phyloP scores from a whole-genome alignment of 768 basidiomycete genomes.

The Amanita muscaria region DNA sequence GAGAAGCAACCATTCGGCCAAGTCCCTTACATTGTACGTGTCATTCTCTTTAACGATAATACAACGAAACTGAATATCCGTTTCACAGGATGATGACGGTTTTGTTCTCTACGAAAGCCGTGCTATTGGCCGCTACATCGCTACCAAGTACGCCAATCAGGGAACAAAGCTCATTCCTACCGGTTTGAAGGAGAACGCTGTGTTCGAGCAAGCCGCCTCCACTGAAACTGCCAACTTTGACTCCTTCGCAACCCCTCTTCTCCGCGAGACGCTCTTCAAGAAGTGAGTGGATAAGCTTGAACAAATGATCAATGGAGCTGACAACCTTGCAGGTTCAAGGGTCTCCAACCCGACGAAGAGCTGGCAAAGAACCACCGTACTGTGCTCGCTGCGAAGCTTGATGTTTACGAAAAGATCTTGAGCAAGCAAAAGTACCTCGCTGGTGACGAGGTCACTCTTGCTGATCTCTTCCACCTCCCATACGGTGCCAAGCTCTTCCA shows the following conservation, averaged over 20 bases:
- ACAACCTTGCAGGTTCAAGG: constrained; percentile 16
- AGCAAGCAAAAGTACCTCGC: too few relatives aligned
- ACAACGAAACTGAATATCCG: background rate
- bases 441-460: too few relatives aligned
- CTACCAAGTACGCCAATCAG: constrained; percentile 42
- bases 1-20: too few relatives aligned
- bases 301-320: too few relatives aligned
- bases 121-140: constrained; percentile 54
- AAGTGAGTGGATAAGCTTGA: too few relatives aligned
- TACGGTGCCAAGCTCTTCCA: constrained; percentile 20
- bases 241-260: constrained; percentile 30
- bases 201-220: constrained; percentile 45
- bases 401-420: constrained; percentile 54
- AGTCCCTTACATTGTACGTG: constrained; percentile 20
- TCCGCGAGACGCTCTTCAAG: constrained; percentile 41
- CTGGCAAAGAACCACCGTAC: too few relatives aligned
- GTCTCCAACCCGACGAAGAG: too few relatives aligned
- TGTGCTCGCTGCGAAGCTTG: constrained; percentile 32
- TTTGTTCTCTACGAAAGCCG: too few relatives aligned
- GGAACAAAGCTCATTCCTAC: constrained; percentile 44
- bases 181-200: too few relatives aligned
- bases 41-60: background rate
- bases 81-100: constrained; percentile 49
- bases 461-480: too few relatives aligned
- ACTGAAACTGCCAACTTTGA: constrained; percentile 50